phyloP scores from a whole-genome alignment of 176 grass and related monocot genomes.

The Pontederia crassipes region DNA sequence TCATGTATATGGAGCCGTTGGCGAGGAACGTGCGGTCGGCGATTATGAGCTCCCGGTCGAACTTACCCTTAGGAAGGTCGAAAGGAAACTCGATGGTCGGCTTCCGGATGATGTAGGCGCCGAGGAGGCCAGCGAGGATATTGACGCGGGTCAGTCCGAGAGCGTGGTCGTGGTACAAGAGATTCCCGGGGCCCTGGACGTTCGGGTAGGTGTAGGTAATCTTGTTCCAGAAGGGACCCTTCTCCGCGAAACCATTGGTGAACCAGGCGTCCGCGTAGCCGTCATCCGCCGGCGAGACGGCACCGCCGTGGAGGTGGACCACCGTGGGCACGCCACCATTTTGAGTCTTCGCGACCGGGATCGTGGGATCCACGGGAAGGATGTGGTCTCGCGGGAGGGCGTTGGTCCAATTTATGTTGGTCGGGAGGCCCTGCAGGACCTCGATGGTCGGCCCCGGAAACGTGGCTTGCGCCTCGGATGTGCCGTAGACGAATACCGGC shows the following conservation, averaged over 20 bases:
- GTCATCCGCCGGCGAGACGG: slow-evolving; percentile 50
- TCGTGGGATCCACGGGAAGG: slow-evolving; percentile 50
- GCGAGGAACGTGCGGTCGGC: slow-evolving; percentile 47
- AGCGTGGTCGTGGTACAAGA: slow-evolving; percentile 85
- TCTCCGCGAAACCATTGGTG: slow-evolving; percentile 31
- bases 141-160: slow-evolving; percentile 63
- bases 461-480: slow-evolving; percentile 23
- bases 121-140: slow-evolving; percentile 67
- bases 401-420: slow-evolving; percentile 60
- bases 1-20: slow-evolving; percentile 54
- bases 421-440: slow-evolving; percentile 38
- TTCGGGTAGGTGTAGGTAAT: slow-evolving; percentile 47
- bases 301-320: slow-evolving; percentile 83
- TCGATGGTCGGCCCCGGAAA: slow-evolving; percentile 73
- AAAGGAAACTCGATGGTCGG: slow-evolving; percentile 20
- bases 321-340: slow-evolving; percentile 52
- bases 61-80: slow-evolving; percentile 25
- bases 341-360: slow-evolving; percentile 1
- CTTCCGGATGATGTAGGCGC: slow-evolving; percentile 37
- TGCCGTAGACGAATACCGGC: slow-evolving; percentile 54
- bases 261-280: slow-evolving; percentile 69
- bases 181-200: slow-evolving; percentile 39
- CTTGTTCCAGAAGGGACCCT: slow-evolving; percentile 27
- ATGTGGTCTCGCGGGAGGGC: slow-evolving; percentile 43
- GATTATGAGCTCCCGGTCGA: slow-evolving; percentile 45